These are phyloP conservation scores for Pythium phragmiticola DNA, from an alignment of 352 stramenopile species.

Conservation along the genomic window DNA sequence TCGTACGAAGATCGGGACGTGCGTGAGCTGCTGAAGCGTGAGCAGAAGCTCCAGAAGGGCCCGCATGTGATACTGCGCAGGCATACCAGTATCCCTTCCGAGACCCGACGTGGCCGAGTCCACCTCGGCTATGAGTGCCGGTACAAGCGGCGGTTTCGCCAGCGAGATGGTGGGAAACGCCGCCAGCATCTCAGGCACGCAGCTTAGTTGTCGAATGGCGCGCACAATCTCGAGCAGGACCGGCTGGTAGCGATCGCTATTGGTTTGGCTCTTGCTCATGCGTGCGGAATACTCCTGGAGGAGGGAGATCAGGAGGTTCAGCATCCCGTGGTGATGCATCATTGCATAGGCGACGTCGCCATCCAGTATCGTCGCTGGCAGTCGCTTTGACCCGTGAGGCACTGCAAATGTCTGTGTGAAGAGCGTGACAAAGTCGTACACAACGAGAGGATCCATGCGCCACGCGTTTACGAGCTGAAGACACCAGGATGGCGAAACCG, in stretches of 20 bases:
- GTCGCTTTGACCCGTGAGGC: slow-evolving; percentile 17
- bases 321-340: slow-evolving; percentile 18
- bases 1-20: neutral
- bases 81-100: neutral
- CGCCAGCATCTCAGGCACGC: slow-evolving; percentile 8
- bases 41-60: slow-evolving; percentile 9
- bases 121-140: neutral
- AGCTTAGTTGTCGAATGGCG: slow-evolving; percentile 3
- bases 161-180: neutral
- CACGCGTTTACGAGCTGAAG: slow-evolving; percentile 12
- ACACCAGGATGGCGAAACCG: slow-evolving; percentile 15
- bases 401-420: slow-evolving; percentile 26
- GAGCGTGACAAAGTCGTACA: slow-evolving; percentile 22
- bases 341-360: slow-evolving; percentile 23
- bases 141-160: slow-evolving; percentile 1
- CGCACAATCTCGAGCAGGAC: slow-evolving; percentile 11
- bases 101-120: neutral
- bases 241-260: neutral
- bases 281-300: slow-evolving; percentile 1
- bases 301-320: slow-evolving; percentile 8
- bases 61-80: neutral
- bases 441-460: slow-evolving; percentile 8
- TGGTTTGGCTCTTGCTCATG: neutral
- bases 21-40: slow-evolving; percentile 5
- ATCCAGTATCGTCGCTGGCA: neutral